phyloP scores from a whole-genome alignment of 1,284 basidiomycete species.

The Irpex sp. region DNA sequence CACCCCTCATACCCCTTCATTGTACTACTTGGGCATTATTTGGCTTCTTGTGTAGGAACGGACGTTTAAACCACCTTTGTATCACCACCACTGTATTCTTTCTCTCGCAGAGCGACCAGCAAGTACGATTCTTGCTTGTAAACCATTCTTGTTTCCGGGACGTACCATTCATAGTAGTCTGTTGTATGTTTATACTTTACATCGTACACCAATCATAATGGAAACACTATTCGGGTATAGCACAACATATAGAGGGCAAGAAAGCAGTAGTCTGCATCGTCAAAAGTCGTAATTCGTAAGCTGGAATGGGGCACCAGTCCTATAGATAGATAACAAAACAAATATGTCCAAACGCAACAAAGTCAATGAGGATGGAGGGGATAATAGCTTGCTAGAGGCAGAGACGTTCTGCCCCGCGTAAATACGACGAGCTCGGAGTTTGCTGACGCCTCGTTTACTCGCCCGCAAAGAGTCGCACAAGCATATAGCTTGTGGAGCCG shows the following conservation, averaged over 20 bases:
- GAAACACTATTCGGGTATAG: neutral
- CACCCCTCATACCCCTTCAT: neutral
- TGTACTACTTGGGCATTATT: neutral
- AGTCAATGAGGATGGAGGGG: neutral
- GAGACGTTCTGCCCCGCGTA: neutral
- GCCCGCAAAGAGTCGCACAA: constrained; percentile 80
- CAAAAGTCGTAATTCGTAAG: neutral
- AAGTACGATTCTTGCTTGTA: neutral
- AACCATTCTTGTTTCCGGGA: neutral
- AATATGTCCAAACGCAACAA: neutral
- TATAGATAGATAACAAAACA: neutral
- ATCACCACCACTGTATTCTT: neutral
- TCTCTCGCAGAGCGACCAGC: neutral
- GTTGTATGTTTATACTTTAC: neutral
- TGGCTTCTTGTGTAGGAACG: neutral
- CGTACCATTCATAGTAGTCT: neutral
- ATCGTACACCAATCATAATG: neutral
- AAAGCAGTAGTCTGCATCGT: neutral
- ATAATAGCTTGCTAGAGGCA: neutral
- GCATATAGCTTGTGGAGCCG: constrained; percentile 74
- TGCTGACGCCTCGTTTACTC: constrained; percentile 46
- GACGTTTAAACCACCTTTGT: neutral
- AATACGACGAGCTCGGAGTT: neutral
- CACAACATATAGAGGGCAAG: neutral
- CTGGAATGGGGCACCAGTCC: neutral